phyloP scores from a whole-genome alignment of 1,139 yeast species.

The Blastobotrys buckinghamii region DNA sequence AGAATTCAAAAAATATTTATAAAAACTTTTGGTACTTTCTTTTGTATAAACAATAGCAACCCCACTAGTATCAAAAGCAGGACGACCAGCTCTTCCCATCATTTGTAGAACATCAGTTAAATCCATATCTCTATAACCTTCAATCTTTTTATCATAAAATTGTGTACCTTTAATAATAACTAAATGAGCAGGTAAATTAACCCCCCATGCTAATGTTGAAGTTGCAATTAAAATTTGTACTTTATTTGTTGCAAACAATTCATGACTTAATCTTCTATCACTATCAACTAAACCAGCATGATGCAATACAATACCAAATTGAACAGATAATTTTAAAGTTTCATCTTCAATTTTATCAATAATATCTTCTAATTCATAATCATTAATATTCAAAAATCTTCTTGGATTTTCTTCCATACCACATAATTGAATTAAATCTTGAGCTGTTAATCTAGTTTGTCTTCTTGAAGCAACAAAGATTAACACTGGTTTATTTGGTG shows the following conservation, averaged over 20 bases:
- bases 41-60: slow-evolving; percentile 92
- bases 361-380: slow-evolving; percentile 62
- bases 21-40: slow-evolving; percentile 84
- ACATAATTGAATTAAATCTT: slow-evolving; percentile 87
- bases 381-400: slow-evolving; percentile 73
- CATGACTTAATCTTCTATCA: slow-evolving; percentile 84
- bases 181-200: slow-evolving; percentile 88
- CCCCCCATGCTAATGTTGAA: slow-evolving; percentile 97
- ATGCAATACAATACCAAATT: slow-evolving; percentile 94
- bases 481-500: slow-evolving; percentile 87
- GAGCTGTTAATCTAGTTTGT: slow-evolving; percentile 91
- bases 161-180: slow-evolving; percentile 94
- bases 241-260: slow-evolving; percentile 74
- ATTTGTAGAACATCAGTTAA: slow-evolving; percentile 84
- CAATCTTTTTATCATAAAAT: slow-evolving; percentile 75
- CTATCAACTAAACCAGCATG: slow-evolving; percentile 95
- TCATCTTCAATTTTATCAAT: slow-evolving; percentile 77
- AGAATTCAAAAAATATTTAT: slow-evolving; percentile 87
- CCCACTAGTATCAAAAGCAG: slow-evolving; percentile 93
- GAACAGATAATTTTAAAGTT: slow-evolving; percentile 73
- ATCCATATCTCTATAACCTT: slow-evolving; percentile 81
- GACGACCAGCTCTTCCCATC: slow-evolving; percentile 97
- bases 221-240: slow-evolving; percentile 91
- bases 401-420: slow-evolving; percentile 94
- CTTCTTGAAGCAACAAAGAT: slow-evolving; percentile 96